Evolutionary conservation across 805 yeast species (phyloP).

Genomic region (Kazachstania taianensis): DNA sequence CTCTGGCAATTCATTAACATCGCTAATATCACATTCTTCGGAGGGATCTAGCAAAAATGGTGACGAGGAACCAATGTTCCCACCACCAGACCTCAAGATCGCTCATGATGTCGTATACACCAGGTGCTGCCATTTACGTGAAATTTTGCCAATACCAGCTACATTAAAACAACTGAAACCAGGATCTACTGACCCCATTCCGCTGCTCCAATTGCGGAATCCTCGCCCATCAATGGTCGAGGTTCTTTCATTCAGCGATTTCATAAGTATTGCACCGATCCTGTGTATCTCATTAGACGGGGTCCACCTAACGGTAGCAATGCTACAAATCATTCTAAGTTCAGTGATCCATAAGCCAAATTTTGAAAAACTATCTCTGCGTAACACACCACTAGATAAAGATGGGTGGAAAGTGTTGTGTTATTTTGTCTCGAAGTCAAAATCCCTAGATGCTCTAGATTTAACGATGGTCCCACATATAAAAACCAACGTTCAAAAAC

Average conservation of each 20-base stretch:
- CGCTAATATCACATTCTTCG: conserved; percentile 12
- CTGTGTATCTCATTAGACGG: conserved; percentile 73
- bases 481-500: conserved; percentile 31
- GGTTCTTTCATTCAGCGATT: conserved; percentile 78
- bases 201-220: conserved; percentile 64
- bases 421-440: conserved; percentile 61
- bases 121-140: conserved; percentile 85
- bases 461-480: conserved; percentile 40
- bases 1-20: conserved; percentile 13
- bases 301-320: conserved; percentile 59
- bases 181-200: conserved; percentile 76
- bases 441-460: conserved; percentile 48
- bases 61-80: conserved; percentile 21
- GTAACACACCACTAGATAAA: conserved; percentile 66
- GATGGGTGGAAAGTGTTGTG: conserved; percentile 78
- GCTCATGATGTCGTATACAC: conserved; percentile 72
- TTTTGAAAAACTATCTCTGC: conserved; percentile 60
- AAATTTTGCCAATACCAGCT: conserved; percentile 86
- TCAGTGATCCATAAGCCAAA: conserved; percentile 55
- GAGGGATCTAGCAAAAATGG: conserved; percentile 1
- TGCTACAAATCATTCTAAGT: conserved; percentile 59
- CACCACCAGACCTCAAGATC: conserved; percentile 25
- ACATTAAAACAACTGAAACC: conserved; percentile 66
- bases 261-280: conserved; percentile 75
- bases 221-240: conserved; percentile 86